A percentile compares a stretch with the other conserved stretches of the same genome.
phyloP scores from a whole-genome alignment of 2,329 filamentous ascomycete species.

The Coniochaeta sp. region DNA sequence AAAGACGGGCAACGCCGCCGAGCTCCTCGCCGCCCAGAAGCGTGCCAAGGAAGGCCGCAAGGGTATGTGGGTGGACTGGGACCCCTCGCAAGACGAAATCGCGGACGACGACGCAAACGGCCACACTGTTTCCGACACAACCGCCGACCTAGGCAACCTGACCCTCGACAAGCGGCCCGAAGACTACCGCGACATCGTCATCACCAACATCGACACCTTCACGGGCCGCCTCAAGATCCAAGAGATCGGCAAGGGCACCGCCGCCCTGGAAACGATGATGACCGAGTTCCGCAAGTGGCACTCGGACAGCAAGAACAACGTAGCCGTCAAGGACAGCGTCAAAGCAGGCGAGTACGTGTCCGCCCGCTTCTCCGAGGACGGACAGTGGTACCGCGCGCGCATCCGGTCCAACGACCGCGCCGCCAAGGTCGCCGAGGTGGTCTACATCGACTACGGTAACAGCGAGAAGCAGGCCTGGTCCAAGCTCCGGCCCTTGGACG shows the following conservation, averaged over 20 bases:
- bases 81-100: conserved; percentile 71
- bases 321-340: conserved; percentile 65
- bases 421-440: conserved; percentile 78
- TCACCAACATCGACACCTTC: conserved; percentile 75
- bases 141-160: conserved; percentile 41
- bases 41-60: conserved; percentile 84
- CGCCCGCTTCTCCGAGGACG: conserved; percentile 82
- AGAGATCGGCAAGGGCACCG: conserved; percentile 79
- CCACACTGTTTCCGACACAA: conserved; percentile 33
- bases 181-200: conserved; percentile 89
- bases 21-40: conserved; percentile 82
- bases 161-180: conserved; percentile 57
- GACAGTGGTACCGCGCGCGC: conserved; percentile 89
- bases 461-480: conserved; percentile 82
- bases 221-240: conserved; percentile 85
- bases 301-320: conserved; percentile 72
- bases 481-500: conserved; percentile 71
- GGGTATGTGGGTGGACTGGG: conserved; percentile 90
- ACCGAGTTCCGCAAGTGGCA: conserved; percentile 87
- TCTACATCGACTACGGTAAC: conserved; percentile 97
- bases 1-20: conserved; percentile 81
- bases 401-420: conserved; percentile 90
- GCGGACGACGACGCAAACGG: conserved; percentile 50
- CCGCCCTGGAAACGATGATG: conserved; percentile 82
- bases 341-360: conserved; percentile 90